phyloP scores from a whole-genome alignment of 2,329 filamentous ascomycete genomes.

The Massarina eburnea region DNA sequence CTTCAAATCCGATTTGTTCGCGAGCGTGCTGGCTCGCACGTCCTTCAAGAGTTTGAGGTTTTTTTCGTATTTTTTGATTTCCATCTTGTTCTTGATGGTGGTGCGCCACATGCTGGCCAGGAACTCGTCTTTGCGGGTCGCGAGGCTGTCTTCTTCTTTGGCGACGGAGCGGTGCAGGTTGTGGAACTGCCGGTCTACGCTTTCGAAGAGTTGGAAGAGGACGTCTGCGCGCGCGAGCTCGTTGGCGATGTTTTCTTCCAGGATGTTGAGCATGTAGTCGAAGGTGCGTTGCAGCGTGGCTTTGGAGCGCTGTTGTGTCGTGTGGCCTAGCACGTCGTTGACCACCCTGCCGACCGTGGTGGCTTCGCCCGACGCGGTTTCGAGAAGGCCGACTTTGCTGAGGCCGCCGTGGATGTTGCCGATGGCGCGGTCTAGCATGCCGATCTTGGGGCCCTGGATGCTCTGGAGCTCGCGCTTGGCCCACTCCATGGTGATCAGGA shows the following conservation, averaged over 20 bases:
- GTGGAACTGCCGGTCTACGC: constrained; percentile 85
- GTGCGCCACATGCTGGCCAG: constrained; percentile 84
- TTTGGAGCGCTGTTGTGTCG: constrained; percentile 77
- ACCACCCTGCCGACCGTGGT: constrained; percentile 70
- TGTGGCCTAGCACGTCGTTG: constrained; percentile 75
- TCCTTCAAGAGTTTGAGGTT: constrained; percentile 79
- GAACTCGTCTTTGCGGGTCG: constrained; percentile 77
- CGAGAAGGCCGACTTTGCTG: constrained; percentile 56
- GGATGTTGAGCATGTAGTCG: constrained; percentile 79
- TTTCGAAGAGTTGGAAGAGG: constrained; percentile 87
- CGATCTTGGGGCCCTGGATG: constrained; percentile 44
- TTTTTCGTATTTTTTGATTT: constrained; percentile 87
- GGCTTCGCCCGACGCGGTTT: constrained; percentile 49
- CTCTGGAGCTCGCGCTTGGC: constrained; percentile 77
- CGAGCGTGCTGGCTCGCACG: constrained; percentile 79
- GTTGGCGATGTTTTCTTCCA: constrained; percentile 85
- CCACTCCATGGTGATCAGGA: constrained; percentile 96
- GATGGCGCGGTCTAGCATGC: constrained; percentile 70
- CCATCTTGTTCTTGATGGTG: constrained; percentile 73
- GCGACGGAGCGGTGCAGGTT: constrained; percentile 84
- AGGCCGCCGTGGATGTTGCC: constrained; percentile 82
- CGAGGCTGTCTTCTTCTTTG: constrained; percentile 79
- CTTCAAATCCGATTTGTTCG: constrained; percentile 83
- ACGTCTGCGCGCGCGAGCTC: constrained; percentile 79
- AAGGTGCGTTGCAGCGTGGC: constrained; percentile 83